Base-by-base conservation (phyloP, 768 basidiomycete species). In the Suillus occidentalis region DNA sequence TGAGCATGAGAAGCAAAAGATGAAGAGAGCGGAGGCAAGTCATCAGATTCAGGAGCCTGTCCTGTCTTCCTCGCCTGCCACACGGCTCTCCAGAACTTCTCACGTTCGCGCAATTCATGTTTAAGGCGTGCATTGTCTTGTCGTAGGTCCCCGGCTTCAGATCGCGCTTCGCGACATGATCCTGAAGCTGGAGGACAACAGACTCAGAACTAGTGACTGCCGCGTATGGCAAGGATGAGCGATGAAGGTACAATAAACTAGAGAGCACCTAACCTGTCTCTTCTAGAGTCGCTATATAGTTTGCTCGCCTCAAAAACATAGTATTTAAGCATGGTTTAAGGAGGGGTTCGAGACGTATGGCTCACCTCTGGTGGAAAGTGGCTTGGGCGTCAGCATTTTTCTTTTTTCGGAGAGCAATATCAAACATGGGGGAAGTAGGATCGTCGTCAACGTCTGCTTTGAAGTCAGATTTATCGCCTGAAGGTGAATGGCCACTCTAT, bases 301-400 rank as follows among this genome's bases (percentile, higher is more conserved):
- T 93, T 58, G 90, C 91, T 68, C 92, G 84, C 73, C 75, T 76
- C 67, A 57, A 62, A 55, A 59, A 59, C 5, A 59, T 42, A n/a
- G 42, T 7, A 59, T 74, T 66, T 66, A 40, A 67, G 63, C n/a
- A 39, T 61, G 52, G 61, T 63, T 60, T 12, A 61, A 36, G 50
- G n/a, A 25, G 53, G 28, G 31, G n/a, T 42, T 42, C 1, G 12
- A 59, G 43, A 61, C 31, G 28, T 49, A 39, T 57, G 37, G 67
- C 66, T 72, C 58, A 76, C 69, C 91, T 79, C 58, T 89, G 89
- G 67, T 90, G 83, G 76, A 93, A 94, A 65, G 91, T 90, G 62
- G 92, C 92, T 78, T 94, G 92, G 3, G 92, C 92, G 73, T 93
- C 90, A 42, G 92, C 92, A 71, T 94, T 94, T 80, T 94, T 94